A percentile compares a stretch with the other conserved stretches of the same genome.
Evolutionary conservation across 345 rosid species (phyloP).

Genomic region (Bruguiera parviflora): DNA sequence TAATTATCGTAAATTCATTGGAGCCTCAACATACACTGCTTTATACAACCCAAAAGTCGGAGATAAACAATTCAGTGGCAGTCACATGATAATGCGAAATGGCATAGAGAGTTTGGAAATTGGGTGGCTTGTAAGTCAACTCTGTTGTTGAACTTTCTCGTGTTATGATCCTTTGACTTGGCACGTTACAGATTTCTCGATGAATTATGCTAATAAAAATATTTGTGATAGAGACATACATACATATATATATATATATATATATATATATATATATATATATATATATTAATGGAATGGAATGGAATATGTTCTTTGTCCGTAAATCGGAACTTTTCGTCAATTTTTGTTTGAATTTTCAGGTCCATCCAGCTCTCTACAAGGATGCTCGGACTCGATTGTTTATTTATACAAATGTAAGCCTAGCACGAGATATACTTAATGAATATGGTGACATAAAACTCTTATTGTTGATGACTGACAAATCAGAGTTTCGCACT

Average conservation of each 20-base stretch:
- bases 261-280: too few species aligned
- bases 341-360: background rate
- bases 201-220: background rate
- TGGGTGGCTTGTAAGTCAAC: slow-evolving; percentile 22
- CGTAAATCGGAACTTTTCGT: too few species aligned
- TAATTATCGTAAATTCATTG: slow-evolving; percentile 6
- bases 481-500: too few species aligned
- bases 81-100: slow-evolving; percentile 5
- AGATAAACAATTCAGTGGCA: background rate
- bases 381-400: slow-evolving; percentile 15
- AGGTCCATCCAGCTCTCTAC: slow-evolving; percentile 21
- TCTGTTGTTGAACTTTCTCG: background rate
- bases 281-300: too few species aligned
- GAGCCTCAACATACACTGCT: slow-evolving; percentile 1
- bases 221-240: too few species aligned
- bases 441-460: too few species aligned
- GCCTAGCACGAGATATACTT: background rate
- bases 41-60: slow-evolving; percentile 5
- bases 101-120: slow-evolving; percentile 9
- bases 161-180: background rate
- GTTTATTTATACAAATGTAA: slow-evolving; percentile 16
- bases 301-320: too few species aligned
- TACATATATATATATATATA: too few species aligned
- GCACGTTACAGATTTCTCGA: background rate
- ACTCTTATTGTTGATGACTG: too few species aligned